Evolutionary conservation across 1,139 yeast genomes (phyloP).

Genomic region (Yamadazyma diddensiae): DNA sequence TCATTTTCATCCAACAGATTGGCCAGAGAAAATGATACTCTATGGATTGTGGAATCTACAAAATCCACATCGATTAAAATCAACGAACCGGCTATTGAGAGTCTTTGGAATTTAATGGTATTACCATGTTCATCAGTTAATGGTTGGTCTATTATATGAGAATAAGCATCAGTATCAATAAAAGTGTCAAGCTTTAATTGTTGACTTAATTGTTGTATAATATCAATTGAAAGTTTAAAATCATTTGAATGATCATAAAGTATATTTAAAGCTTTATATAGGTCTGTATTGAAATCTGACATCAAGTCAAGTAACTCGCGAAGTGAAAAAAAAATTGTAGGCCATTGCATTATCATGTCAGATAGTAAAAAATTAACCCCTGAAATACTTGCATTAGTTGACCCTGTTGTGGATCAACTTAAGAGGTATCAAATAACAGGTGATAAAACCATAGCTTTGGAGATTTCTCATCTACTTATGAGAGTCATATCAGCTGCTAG

Average conservation of each 20-base stretch:
- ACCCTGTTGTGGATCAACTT: conserved; percentile 43
- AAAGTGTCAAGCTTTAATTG: conserved; percentile 43
- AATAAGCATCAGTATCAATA: conserved; percentile 36
- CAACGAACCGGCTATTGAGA: conserved; percentile 44
- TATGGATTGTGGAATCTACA: conserved; percentile 22
- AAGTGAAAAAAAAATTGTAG: background rate
- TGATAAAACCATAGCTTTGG: conserved; percentile 77
- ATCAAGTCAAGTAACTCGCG: conserved; percentile 3
- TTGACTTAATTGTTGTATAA: conserved; percentile 41
- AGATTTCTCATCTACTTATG: conserved; percentile 82
- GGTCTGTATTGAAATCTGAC: conserved; percentile 19
- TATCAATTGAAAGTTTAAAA: conserved; percentile 36
- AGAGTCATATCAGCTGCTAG: conserved; percentile 87
- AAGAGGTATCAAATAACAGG: conserved; percentile 75
- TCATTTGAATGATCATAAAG: conserved; percentile 32
- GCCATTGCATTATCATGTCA: conserved; percentile 2
- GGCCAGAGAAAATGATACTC: conserved; percentile 38
- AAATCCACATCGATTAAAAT: conserved; percentile 45
- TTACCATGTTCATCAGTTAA: conserved; percentile 14
- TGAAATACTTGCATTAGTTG: conserved; percentile 37
- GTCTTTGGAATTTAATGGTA: conserved; percentile 20
- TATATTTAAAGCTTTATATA: conserved; percentile 27
- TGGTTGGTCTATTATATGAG: conserved; percentile 22
- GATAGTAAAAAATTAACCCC: conserved; percentile 21
- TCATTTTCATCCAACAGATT: conserved; percentile 17